phyloP scores from a whole-genome alignment of 371 early-diverging fungal genomes.

The Mortierella sp. region DNA sequence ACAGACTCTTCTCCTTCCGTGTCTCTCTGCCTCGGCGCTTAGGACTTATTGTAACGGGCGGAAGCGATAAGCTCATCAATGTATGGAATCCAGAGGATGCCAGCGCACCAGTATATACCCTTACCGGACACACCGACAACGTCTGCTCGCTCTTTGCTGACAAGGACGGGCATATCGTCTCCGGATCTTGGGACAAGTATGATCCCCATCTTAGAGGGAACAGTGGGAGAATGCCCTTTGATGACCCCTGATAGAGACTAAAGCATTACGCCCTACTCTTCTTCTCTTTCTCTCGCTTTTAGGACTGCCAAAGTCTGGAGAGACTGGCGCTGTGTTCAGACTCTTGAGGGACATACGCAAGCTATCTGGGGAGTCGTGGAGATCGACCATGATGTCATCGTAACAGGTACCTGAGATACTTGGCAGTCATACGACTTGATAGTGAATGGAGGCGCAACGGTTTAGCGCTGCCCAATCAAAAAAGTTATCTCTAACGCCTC shows the following conservation, averaged over 20 bases:
- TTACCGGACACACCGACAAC: constrained; percentile 90
- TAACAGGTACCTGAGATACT: constrained; percentile 88
- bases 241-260: not conserved
- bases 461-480: not conserved
- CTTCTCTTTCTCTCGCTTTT: not conserved
- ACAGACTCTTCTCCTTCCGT: not conserved
- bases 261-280: too few relatives aligned
- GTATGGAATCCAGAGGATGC: constrained; percentile 77
- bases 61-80: constrained; percentile 86
- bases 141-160: constrained; percentile 82
- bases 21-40: not conserved
- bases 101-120: constrained; percentile 67
- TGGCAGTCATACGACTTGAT: not conserved
- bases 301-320: constrained; percentile 92
- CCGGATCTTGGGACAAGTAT: constrained; percentile 98
- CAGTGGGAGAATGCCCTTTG: not conserved
- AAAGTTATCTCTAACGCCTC: not conserved
- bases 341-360: constrained; percentile 83
- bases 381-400: constrained; percentile 71
- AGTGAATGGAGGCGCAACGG: not conserved
- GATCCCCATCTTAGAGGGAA: constrained; percentile 9
- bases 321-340: constrained; percentile 71
- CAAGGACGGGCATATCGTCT: constrained; percentile 77
- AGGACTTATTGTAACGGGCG: constrained; percentile 88
- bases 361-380: constrained; percentile 94